Base-by-base conservation (phyloP, 2,329 filamentous ascomycete species). In the Ceratocystis albifundus region DNA sequence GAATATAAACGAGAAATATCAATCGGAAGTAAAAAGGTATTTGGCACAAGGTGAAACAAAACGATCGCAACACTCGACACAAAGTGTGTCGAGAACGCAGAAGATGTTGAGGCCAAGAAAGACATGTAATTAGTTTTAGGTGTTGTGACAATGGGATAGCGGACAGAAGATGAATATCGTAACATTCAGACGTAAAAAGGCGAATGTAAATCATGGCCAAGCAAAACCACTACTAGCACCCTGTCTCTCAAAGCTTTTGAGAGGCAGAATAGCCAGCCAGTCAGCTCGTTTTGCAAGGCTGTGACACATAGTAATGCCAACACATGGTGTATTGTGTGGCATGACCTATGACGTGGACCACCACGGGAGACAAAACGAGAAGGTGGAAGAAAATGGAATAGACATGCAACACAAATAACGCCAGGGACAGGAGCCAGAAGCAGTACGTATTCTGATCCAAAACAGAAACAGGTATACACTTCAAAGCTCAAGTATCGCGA, bases 51-150 rank as follows among this genome's bases (percentile, higher is more conserved):
- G 12, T 46, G 10, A 45, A 44, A 45, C 17, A 65, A 50, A 64
- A 20, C 5, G 48, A 50, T 10, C 45, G 44, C 50, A n/a, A n/a
- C 61, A 62, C 22, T 41, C 36, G 10, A 48, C 41, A 22, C 28
- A 28, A 25, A n/a, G 46, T 12, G 36, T 28, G 25, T 41, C 20
- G 4, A 15, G 28, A 59, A 3, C 15, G 61, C 41, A 62, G 30
- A 28, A 6, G n/a, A 46, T 46, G 28, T 50, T 50, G 20, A 63
- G 53, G 32, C 53, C 53, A 36, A 30, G 25, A 30, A 59, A 59
- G 53, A n/a, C 25, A 30, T 59, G 53, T 30, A 59, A 59, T 59
- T 59, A 63, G 61, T 63, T 63, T 63, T 53, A 44, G 53, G 61
- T 63, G 61, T 63, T 48, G 61, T 63, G 61, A 53, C 45, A 63